Conservation (phyloP, 1,284 basidiomycete species). For the Sphagnurus paluster region DNA sequence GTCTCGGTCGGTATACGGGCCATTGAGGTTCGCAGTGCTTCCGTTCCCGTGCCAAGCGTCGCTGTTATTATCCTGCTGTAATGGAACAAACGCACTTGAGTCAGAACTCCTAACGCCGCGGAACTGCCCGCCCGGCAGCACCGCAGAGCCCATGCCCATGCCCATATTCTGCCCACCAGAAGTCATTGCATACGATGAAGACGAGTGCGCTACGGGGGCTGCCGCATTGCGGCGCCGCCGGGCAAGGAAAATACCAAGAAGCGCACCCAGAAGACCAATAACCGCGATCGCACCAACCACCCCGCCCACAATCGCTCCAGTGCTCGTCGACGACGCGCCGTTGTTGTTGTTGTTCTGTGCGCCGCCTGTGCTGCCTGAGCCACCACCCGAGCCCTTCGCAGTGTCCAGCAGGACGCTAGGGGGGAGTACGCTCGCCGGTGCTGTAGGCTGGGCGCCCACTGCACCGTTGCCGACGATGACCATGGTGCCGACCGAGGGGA, state of each 20-base stretch:
- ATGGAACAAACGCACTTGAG: conserved; percentile 60
- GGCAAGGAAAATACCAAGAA: conserved; percentile 47
- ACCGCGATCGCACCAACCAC: conserved; percentile 54
- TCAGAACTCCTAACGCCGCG: conserved; percentile 38
- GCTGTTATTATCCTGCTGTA: conserved; percentile 56
- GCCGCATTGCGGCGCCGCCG: conserved; percentile 43
- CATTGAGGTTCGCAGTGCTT: conserved; percentile 39
- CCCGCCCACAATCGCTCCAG: conserved; percentile 51
- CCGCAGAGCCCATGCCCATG: conserved; percentile 8
- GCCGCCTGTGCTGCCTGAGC: conserved; percentile 21
- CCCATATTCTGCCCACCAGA: conserved; percentile 12
- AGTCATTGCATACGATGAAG: conserved; percentile 31
- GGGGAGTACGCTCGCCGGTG: conserved; percentile 53
- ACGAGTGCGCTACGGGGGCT: conserved; percentile 16
- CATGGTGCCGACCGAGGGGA: conserved; percentile 79
- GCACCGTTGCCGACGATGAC: conserved; percentile 80
- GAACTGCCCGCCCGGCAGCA: conserved; percentile 8
- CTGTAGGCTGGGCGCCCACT: conserved; percentile 65
- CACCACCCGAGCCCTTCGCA: conserved; percentile 49
- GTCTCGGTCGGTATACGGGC: conserved; percentile 44
- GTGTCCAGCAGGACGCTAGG: conserved; percentile 46
- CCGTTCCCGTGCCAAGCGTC: conserved; percentile 52
- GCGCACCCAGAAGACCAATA: conserved; percentile 50
- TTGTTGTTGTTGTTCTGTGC: conserved; percentile 9
- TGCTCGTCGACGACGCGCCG: conserved; percentile 22